Evolutionary conservation across 23 red algal genomes (phyloP).

Genomic region (Rhodosorus marinus): DNA sequence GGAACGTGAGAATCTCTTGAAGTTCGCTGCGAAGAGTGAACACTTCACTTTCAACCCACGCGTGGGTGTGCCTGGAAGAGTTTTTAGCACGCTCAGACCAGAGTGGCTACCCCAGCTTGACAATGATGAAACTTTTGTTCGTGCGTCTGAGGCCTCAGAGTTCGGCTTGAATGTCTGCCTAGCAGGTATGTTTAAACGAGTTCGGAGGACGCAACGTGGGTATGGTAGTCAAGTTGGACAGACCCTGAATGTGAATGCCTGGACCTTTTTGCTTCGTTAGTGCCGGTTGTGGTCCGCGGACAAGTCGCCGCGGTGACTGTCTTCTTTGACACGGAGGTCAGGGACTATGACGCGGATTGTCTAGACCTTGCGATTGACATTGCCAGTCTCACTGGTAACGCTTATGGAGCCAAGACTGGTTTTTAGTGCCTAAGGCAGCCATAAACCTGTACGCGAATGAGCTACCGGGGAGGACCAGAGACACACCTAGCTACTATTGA

Average conservation of each 20-base stretch:
- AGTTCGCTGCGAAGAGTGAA: background rate
- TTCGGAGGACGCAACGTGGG: no score
- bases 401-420: slow-evolving; percentile 34
- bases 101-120: slow-evolving; percentile 28
- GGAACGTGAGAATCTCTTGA: no score
- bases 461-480: no score
- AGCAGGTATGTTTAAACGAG: no score
- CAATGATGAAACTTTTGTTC: slow-evolving; percentile 29
- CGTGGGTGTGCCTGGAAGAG: slow-evolving; percentile 20
- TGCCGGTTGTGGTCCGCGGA: slow-evolving; percentile 36
- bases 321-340: slow-evolving; percentile 23
- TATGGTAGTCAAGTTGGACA: no score
- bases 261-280: no score
- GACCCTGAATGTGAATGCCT: no score
- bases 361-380: slow-evolving; percentile 31
- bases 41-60: slow-evolving; percentile 11
- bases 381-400: slow-evolving; percentile 17
- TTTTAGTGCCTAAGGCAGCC: no score
- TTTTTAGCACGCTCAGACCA: slow-evolving; percentile 22
- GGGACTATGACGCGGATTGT: slow-evolving; percentile 36
- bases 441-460: no score
- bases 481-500: no score
- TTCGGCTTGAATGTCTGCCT: slow-evolving; percentile 18
- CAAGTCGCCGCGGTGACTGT: slow-evolving; percentile 28
- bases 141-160: slow-evolving; percentile 23